Evolutionary conservation across 257 asterid genomes (phyloP).

Genomic region (Nicotiana knightiana): DNA sequence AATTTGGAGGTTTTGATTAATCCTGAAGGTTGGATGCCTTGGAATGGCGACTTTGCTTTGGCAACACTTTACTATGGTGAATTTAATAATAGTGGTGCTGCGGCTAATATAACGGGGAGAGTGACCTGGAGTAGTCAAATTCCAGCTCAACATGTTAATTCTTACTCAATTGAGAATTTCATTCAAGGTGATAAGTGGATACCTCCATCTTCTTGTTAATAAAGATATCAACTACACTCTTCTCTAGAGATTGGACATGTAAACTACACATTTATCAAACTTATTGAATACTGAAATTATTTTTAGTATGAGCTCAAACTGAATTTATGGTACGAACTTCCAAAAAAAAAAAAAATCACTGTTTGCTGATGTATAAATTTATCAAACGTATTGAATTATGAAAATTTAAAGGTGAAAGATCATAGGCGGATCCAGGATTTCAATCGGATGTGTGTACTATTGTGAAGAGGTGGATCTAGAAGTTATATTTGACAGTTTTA

Average conservation of each 20-base stretch:
- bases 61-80: conserved; percentile 42
- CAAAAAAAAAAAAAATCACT: too few species aligned
- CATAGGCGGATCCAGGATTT: too few species aligned
- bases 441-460: too few species aligned
- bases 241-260: not conserved
- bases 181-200: conserved; percentile 48
- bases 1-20: conserved; percentile 30
- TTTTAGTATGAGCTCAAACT: too few species aligned
- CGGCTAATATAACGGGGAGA: conserved; percentile 19
- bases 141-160: conserved; percentile 24
- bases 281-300: not conserved
- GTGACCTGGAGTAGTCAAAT: conserved; percentile 38
- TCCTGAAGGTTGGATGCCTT: conserved; percentile 45
- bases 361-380: too few species aligned
- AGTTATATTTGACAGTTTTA: too few species aligned
- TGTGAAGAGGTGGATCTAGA: too few species aligned
- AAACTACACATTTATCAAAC: not conserved
- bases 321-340: too few species aligned
- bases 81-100: conserved; percentile 27
- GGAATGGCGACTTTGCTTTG: conserved; percentile 39
- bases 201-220: conserved; percentile 9
- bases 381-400: too few species aligned
- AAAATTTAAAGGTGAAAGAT: too few species aligned
- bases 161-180: conserved; percentile 35
- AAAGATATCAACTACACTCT: not conserved